Evolutionary conservation across 345 rosid genomes (phyloP).

Genomic region (Carallia pectinifolia): DNA sequence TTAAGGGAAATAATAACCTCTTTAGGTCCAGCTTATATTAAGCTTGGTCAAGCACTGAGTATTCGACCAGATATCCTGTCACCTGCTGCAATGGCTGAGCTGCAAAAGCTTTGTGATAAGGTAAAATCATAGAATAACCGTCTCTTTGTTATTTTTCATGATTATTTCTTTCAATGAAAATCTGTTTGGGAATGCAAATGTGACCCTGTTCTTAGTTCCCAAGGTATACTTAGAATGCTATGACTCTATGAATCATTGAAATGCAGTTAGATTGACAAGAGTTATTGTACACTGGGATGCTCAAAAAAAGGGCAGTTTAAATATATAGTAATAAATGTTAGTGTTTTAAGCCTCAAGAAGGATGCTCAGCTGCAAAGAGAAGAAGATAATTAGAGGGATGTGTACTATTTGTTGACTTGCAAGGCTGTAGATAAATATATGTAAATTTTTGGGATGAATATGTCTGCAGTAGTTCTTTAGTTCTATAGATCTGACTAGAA

Average conservation of each 20-base stretch:
- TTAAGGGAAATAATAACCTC: slow-evolving; percentile 95
- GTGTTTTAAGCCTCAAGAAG: too few relatives aligned
- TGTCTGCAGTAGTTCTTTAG: too few relatives aligned
- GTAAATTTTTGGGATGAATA: too few relatives aligned
- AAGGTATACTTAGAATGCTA: not conserved
- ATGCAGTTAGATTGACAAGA: not conserved
- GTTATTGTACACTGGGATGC: not conserved
- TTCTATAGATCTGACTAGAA: too few relatives aligned
- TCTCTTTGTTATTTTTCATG: slow-evolving; percentile 1
- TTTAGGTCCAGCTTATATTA: slow-evolving; percentile 96
- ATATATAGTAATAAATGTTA: too few relatives aligned
- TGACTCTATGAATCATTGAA: not conserved
- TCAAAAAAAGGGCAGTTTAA: too few relatives aligned
- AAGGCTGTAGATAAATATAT: too few relatives aligned
- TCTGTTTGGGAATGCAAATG: not conserved
- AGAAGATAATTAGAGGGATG: too few relatives aligned
- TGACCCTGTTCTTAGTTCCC: not conserved
- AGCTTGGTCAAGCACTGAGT: slow-evolving; percentile 98
- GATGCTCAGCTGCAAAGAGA: too few relatives aligned
- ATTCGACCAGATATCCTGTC: slow-evolving; percentile 96
- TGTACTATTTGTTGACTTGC: too few relatives aligned
- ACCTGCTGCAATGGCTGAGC: slow-evolving; percentile 88
- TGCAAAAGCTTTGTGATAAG: slow-evolving; percentile 99
- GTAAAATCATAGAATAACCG: slow-evolving; percentile 33
- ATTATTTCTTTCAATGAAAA: not conserved